Conservation (phyloP, 805 yeast genomes). For the Pichia thaimueangensis region DNA sequence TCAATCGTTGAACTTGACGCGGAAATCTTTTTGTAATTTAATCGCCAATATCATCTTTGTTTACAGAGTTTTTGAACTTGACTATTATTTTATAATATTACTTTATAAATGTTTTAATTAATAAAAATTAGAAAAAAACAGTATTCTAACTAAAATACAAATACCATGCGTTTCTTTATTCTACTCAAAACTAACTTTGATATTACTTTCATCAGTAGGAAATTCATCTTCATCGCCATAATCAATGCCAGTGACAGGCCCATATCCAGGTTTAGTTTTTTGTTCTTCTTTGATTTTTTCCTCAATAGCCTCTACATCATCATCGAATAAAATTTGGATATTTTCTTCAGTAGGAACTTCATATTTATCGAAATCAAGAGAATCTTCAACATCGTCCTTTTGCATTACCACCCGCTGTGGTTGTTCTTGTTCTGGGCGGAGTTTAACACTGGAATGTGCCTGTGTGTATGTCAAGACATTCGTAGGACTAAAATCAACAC, state of each 20-base stretch:
- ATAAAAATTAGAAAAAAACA: too few relatives aligned
- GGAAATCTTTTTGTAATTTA: conserved; percentile 77
- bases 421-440: too few relatives aligned
- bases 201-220: conserved; percentile 27
- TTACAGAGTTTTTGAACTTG: neutral
- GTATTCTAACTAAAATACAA: too few relatives aligned
- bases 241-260: conserved; percentile 16
- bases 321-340: conserved; percentile 19
- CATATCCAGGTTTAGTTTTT: conserved; percentile 12
- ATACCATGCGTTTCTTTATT: too few relatives aligned
- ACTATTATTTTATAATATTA: neutral
- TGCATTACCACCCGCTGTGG: conserved; percentile 1
- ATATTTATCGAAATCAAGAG: conserved; percentile 19
- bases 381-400: neutral
- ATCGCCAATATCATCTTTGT: too few relatives aligned
- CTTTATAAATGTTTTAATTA: neutral
- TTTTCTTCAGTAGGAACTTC: conserved; percentile 16
- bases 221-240: conserved; percentile 33
- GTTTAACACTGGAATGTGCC: too few relatives aligned
- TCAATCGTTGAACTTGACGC: conserved; percentile 86
- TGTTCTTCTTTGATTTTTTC: conserved; percentile 7
- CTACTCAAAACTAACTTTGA: conserved; percentile 26
- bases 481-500: neutral
- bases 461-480: too few relatives aligned
- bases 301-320: conserved; percentile 16